Evolutionary conservation across 1,284 basidiomycete genomes (phyloP).

Genomic region (Amylostereum areolatum): DNA sequence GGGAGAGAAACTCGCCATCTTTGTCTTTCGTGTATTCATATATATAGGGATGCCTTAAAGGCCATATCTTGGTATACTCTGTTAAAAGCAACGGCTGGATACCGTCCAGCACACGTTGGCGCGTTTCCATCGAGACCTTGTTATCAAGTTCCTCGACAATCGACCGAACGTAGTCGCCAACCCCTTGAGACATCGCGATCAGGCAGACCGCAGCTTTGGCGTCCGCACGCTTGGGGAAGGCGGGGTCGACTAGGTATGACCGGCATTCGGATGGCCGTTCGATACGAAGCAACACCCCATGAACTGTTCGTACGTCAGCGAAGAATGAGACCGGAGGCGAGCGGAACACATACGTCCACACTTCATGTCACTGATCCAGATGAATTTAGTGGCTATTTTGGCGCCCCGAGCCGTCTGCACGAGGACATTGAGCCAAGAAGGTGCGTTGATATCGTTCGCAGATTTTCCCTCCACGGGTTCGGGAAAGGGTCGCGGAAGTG

Average conservation of each 20-base stretch:
- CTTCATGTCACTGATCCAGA: conserved; percentile 35
- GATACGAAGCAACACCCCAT: conserved; percentile 56
- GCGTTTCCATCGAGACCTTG: conserved; percentile 36
- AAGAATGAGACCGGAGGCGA: conserved; percentile 2
- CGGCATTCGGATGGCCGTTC: conserved; percentile 41
- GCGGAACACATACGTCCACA: conserved; percentile 32
- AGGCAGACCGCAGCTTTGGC: conserved; percentile 60
- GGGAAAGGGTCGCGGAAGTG: conserved; percentile 52
- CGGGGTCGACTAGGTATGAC: conserved; percentile 53
- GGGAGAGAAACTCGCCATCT: conserved; percentile 34
- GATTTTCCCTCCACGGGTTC: conserved; percentile 39
- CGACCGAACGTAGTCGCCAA: conserved; percentile 47
- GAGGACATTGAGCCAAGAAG: conserved; percentile 46
- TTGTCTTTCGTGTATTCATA: conserved; percentile 36
- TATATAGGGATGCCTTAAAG: conserved; percentile 26
- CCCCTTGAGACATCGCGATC: conserved; percentile 53
- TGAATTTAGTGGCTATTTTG: conserved; percentile 36
- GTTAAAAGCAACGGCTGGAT: conserved; percentile 36
- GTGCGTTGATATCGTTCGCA: conserved; percentile 43
- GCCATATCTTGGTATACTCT: conserved; percentile 38
- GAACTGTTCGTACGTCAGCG: conserved; percentile 31
- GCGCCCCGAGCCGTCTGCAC: conserved; percentile 46
- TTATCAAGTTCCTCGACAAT: conserved; percentile 35
- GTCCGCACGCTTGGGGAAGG: conserved; percentile 50
- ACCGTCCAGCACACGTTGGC: conserved; percentile 33